A percentile compares a stretch with the other conserved stretches of the same genome.
Evolutionary conservation across 352 stramenopile species (phyloP).

Genomic region (Pythium coloratum): DNA sequence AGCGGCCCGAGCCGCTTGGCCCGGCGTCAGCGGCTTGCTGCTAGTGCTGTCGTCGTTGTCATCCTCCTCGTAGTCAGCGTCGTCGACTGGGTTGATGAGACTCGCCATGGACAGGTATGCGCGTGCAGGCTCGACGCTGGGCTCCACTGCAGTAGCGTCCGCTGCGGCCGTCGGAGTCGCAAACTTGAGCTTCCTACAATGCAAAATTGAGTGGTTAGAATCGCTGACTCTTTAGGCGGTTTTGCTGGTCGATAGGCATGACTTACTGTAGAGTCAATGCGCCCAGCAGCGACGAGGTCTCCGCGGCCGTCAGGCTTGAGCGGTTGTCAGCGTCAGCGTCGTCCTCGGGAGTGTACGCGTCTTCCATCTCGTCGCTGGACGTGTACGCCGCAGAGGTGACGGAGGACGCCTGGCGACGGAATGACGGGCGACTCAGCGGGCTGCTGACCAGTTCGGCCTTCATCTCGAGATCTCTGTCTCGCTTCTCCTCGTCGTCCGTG

Average conservation of each 20-base stretch:
- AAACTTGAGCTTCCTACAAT: conserved; percentile 19
- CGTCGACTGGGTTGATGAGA: conserved; percentile 19
- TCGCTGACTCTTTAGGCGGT: not conserved
- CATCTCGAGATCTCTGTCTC: conserved; percentile 11
- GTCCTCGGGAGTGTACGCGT: conserved; percentile 17
- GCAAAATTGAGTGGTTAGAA: not conserved
- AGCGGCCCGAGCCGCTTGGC: conserved; percentile 9
- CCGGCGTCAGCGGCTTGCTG: conserved; percentile 19
- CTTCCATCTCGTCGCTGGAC: conserved; percentile 25
- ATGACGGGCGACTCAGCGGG: not conserved
- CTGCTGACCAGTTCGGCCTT: conserved; percentile 15
- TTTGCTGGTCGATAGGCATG: not conserved
- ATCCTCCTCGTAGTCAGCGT: not conserved
- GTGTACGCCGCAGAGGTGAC: conserved; percentile 5
- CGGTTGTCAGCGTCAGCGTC: conserved; percentile 7
- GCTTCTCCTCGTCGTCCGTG: conserved; percentile 19
- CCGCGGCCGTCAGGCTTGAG: conserved; percentile 4
- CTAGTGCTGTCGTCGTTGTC: conserved; percentile 5
- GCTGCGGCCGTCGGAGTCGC: not conserved
- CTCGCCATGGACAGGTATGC: conserved; percentile 24
- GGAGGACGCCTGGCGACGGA: conserved; percentile 18
- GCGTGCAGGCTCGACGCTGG: not conserved
- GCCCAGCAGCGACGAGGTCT: conserved; percentile 25
- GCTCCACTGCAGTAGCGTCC: not conserved
- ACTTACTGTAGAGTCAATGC: conserved; percentile 30